Conservation (phyloP, 495 filamentous ascomycete species). For the Xylaria longipes region DNA sequence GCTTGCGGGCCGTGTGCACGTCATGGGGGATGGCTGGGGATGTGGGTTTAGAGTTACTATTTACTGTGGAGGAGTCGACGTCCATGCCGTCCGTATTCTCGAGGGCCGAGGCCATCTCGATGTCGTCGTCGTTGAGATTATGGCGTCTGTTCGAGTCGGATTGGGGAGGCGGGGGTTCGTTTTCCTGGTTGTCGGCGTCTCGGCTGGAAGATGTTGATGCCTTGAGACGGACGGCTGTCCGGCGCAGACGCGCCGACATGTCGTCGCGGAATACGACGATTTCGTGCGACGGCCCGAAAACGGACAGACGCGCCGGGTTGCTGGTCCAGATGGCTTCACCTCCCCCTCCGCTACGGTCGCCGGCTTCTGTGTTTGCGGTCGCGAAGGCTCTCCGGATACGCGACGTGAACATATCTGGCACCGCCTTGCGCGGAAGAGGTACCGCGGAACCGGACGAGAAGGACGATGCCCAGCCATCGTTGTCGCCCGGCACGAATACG, state of each 20-base stretch:
- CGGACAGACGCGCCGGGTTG: conserved; percentile 78
- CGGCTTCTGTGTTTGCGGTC: conserved; percentile 64
- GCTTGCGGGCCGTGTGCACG: conserved; percentile 70
- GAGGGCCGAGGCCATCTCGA: conserved; percentile 43
- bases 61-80: conserved; percentile 41
- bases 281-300: conserved; percentile 87
- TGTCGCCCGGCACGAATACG: conserved; percentile 92
- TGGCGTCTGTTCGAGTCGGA: conserved; percentile 17
- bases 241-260: conserved; percentile 74
- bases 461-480: conserved; percentile 89
- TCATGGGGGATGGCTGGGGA: conserved; percentile 52
- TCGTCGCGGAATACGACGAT: conserved; percentile 88
- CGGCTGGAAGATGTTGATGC: conserved; percentile 34
- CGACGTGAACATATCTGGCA: conserved; percentile 89
- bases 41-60: conserved; percentile 23
- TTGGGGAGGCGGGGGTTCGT: conserved; percentile 28
- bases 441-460: conserved; percentile 84
- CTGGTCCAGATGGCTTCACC: conserved; percentile 86
- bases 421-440: conserved; percentile 70
- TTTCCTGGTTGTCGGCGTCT: conserved; percentile 38
- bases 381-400: conserved; percentile 81
- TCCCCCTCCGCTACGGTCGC: conserved; percentile 37
- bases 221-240: conserved; percentile 71
- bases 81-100: conserved; percentile 52
- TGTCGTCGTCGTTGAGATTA: conserved; percentile 38